A percentile compares a stretch with the other conserved stretches of the same genome.
Evolutionary conservation across 331 rosid species (phyloP).

Genomic region (Quercus tomentella): DNA sequence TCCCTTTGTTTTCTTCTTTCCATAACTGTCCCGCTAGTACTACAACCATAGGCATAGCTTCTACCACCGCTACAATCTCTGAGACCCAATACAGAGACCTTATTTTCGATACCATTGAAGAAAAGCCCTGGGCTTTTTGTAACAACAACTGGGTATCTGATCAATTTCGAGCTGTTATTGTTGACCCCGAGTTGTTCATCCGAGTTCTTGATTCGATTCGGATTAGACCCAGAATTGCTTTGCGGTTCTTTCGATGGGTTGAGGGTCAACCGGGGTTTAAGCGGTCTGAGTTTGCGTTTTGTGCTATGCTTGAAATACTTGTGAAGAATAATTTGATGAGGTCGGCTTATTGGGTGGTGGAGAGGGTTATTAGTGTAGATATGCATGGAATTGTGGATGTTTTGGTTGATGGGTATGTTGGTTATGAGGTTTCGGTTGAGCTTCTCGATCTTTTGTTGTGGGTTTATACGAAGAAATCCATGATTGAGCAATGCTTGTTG

Average conservation of each 20-base stretch:
- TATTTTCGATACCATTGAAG: constrained; percentile 29
- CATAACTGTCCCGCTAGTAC: constrained; percentile 12
- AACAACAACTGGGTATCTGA: constrained; percentile 17
- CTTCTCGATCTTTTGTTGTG: constrained; percentile 58
- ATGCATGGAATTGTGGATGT: constrained; percentile 37
- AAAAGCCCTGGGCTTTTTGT: constrained; percentile 44
- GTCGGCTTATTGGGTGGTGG: constrained; percentile 57
- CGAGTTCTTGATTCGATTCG: constrained; percentile 46
- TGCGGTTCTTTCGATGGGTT: constrained; percentile 67
- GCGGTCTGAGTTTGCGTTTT: constrained; percentile 38
- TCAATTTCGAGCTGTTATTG: constrained; percentile 42
- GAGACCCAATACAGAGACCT: constrained; percentile 36
- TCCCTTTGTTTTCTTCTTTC: constrained; percentile 17
- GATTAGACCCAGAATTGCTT: constrained; percentile 42
- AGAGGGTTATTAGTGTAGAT: constrained; percentile 32
- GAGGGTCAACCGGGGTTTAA: constrained; percentile 43
- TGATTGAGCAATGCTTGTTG: constrained; percentile 49
- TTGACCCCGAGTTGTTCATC: constrained; percentile 48
- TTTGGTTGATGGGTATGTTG: constrained; percentile 31
- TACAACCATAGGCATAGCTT: neutral
- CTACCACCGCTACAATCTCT: neutral
- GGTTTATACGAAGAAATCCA: constrained; percentile 42
- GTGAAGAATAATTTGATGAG: constrained; percentile 40
- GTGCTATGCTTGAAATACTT: constrained; percentile 63
- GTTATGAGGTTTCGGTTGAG: constrained; percentile 30